Percentiles rank a stretch among this genome's conserved stretches.
phyloP scores from a whole-genome alignment of 2,329 filamentous ascomycete genomes.

The Trichoderma atroviride region DNA sequence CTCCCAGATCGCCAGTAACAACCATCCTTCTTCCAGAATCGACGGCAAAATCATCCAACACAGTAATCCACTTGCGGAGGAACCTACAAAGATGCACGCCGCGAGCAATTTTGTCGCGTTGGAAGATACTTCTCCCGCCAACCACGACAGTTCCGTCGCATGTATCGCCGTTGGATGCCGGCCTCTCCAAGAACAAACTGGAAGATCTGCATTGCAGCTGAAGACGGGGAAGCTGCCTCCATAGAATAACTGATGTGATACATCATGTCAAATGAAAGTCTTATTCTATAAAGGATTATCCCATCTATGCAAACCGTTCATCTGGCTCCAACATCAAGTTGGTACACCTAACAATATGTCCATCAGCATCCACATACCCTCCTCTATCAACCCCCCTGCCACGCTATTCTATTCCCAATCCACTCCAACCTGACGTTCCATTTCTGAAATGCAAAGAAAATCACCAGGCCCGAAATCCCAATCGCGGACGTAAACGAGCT shows the following conservation, averaged over 20 bases:
- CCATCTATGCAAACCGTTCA: background rate
- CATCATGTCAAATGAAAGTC: background rate
- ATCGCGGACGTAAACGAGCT: slow-evolving; percentile 35
- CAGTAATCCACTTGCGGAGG: no score
- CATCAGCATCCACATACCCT: slow-evolving; percentile 26
- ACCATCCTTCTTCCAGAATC: no score
- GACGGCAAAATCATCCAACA: no score
- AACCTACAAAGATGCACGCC: no score
- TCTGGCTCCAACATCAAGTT: slow-evolving; percentile 27
- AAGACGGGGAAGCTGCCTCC: no score
- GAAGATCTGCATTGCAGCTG: no score
- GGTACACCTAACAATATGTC: slow-evolving; percentile 29
- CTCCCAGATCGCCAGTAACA: no score
- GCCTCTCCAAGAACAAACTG: no score
- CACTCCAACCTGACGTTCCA: slow-evolving; percentile 31
- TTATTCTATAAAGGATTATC: background rate
- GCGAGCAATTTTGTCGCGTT: no score
- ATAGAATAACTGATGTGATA: background rate
- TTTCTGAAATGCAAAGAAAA: slow-evolving; percentile 35
- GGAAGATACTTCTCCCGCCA: no score
- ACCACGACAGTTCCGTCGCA: no score
- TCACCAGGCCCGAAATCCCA: slow-evolving; percentile 34
- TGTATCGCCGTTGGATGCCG: no score
- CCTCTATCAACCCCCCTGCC: slow-evolving; percentile 34
- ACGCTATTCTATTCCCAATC: slow-evolving; percentile 32